These are phyloP conservation scores for Cercospora sp. DNA, from an alignment of 2,329 filamentous ascomycete genomes.

Conservation along the genomic window DNA sequence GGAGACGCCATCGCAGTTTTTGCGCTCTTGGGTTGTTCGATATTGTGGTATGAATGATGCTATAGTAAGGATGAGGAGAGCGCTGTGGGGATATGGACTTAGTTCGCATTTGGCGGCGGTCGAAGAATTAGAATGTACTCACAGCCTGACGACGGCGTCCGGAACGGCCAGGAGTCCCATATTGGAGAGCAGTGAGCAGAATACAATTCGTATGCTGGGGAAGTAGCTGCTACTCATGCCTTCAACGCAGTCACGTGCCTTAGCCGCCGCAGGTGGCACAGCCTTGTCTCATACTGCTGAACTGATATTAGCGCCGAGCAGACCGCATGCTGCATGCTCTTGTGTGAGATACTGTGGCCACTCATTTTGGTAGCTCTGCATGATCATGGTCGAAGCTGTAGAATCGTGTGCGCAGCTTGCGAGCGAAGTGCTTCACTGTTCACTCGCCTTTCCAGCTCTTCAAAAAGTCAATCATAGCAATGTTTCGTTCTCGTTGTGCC, in stretches of 20 bases:
- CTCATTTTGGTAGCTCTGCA: neutral
- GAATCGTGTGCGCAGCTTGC: neutral
- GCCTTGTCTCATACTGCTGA: neutral
- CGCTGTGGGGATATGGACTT: neutral
- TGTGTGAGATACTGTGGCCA: neutral
- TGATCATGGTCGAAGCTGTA: neutral
- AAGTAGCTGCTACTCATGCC: too few relatives aligned
- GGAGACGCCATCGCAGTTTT: too few relatives aligned
- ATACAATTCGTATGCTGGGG: too few relatives aligned
- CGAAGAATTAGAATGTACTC: neutral
- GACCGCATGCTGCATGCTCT: neutral
- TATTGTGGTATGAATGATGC: too few relatives aligned
- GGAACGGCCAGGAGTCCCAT: neutral
- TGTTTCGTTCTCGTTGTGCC: neutral
- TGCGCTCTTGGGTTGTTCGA: too few relatives aligned
- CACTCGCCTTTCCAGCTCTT: neutral
- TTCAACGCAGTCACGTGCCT: neutral
- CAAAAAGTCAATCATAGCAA: neutral
- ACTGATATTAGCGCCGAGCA: neutral
- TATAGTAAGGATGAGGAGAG: neutral
- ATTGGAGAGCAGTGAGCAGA: too few relatives aligned
- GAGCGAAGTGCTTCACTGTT: neutral
- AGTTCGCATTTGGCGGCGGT: too few relatives aligned
- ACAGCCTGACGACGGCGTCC: neutral
- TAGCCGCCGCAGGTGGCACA: neutral